phyloP scores from a whole-genome alignment of 2,329 filamentous ascomycete genomes.

The Curvularia sp. region DNA sequence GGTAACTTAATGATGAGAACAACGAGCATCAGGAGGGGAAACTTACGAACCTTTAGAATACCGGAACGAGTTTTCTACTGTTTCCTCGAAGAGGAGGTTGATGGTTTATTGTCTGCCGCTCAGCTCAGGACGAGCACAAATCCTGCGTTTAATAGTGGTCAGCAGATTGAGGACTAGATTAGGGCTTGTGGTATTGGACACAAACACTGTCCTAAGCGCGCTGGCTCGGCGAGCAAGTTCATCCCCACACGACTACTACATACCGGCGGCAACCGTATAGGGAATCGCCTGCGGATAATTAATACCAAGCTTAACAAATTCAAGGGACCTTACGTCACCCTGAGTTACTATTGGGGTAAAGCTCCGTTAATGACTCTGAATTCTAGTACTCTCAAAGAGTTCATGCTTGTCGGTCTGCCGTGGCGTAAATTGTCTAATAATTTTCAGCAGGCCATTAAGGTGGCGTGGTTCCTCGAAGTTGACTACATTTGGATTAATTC shows the following conservation, averaged over 20 bases:
- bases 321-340: slow-evolving; percentile 27
- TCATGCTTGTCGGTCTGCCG: not conserved
- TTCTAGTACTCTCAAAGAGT: slow-evolving; percentile 6
- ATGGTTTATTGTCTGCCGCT: slow-evolving; percentile 1
- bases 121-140: slow-evolving; percentile 11
- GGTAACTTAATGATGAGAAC: not conserved
- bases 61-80: slow-evolving; percentile 16
- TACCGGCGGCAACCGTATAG: not conserved
- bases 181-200: slow-evolving; percentile 13
- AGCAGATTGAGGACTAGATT: slow-evolving; percentile 18
- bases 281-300: slow-evolving; percentile 13
- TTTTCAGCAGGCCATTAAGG: slow-evolving; percentile 33
- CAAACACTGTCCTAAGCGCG: slow-evolving; percentile 17
- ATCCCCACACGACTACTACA: slow-evolving; percentile 5
- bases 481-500: slow-evolving; percentile 36
- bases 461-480: slow-evolving; percentile 29
- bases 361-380: not conserved
- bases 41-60: slow-evolving; percentile 7
- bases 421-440: slow-evolving; percentile 20
- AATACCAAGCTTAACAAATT: slow-evolving; percentile 12
- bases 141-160: slow-evolving; percentile 9
- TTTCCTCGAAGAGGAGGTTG: slow-evolving; percentile 11
- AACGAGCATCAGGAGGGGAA: not conserved
- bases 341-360: slow-evolving; percentile 35
- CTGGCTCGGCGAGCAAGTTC: slow-evolving; percentile 4